phyloP scores from a whole-genome alignment of 2,329 filamentous ascomycete genomes.

The Xylariaceae sp. region DNA sequence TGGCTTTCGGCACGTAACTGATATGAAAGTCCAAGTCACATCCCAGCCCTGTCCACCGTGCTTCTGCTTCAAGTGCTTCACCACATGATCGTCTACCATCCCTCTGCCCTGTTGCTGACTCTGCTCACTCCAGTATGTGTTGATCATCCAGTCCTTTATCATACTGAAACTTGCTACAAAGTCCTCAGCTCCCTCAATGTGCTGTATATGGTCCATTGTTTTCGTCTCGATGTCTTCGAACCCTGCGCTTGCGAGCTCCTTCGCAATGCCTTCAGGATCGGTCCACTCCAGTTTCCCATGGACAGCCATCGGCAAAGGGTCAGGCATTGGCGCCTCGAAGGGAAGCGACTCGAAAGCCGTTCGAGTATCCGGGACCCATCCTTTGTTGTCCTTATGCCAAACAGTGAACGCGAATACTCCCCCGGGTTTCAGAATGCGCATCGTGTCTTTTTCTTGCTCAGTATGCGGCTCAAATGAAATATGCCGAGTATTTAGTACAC shows the following conservation, averaged over 20 bases:
- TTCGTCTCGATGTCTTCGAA: constrained; percentile 35
- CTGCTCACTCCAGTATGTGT: constrained; percentile 37
- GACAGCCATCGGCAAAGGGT: constrained; percentile 32
- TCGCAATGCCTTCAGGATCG: constrained; percentile 34
- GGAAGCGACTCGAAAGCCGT: constrained; percentile 37
- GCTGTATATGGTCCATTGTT: constrained; percentile 23
- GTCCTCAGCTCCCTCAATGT: constrained; percentile 29
- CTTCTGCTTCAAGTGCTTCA: constrained; percentile 35
- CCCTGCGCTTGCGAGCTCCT: constrained; percentile 30
- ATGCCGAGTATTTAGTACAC: constrained; percentile 2
- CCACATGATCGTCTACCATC: constrained; percentile 26
- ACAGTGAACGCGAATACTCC: constrained; percentile 36
- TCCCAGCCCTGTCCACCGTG: constrained; percentile 32
- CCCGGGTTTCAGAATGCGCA: constrained; percentile 34
- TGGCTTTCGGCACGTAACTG: constrained; percentile 22
- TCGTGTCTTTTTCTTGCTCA: constrained; percentile 25
- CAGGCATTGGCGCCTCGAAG: constrained; percentile 33
- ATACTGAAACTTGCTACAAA: constrained; percentile 31
- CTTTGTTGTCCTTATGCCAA: constrained; percentile 26
- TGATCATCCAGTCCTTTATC: constrained; percentile 37
- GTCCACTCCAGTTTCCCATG: constrained; percentile 36
- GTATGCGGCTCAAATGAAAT: too few species aligned
- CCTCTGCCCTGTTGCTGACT: constrained; percentile 32
- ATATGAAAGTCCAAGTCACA: constrained; percentile 27
- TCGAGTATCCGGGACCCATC: constrained; percentile 34